phyloP scores from a whole-genome alignment of 495 filamentous ascomycete genomes.

The Talaromyces proteolyticus region DNA sequence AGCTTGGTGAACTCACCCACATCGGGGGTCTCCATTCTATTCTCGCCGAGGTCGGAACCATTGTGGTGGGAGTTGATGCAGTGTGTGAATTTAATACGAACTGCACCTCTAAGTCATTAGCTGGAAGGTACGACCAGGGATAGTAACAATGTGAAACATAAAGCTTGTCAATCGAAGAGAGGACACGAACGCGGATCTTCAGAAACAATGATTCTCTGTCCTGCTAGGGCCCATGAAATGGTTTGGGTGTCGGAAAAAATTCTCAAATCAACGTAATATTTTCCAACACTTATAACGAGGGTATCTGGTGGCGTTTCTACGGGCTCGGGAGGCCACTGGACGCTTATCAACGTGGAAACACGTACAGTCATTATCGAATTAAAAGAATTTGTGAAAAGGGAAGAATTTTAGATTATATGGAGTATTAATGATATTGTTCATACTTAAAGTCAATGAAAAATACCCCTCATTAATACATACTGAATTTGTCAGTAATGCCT shows the following conservation, averaged over 20 bases:
- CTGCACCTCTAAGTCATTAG: too few species aligned
- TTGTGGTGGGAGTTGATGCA: constrained; percentile 35
- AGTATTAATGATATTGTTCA: too few species aligned
- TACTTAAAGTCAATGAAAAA: neutral
- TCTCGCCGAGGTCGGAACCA: too few species aligned
- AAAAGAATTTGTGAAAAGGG: too few species aligned
- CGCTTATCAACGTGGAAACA: neutral
- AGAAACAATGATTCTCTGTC: neutral
- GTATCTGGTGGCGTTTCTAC: neutral
- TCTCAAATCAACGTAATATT: constrained; percentile 1
- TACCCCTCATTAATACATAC: neutral
- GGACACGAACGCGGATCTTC: neutral
- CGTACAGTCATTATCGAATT: neutral
- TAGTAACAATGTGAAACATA: too few species aligned
- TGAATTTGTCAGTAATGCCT: neutral
- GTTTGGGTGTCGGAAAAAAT: neutral
- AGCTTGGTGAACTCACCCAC: constrained; percentile 29
- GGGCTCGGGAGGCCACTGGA: neutral
- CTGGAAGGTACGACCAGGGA: too few species aligned
- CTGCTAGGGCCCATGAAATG: neutral
- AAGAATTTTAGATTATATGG: too few species aligned
- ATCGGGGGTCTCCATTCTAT: constrained; percentile 22
- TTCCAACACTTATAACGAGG: neutral
- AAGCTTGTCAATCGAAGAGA: neutral
- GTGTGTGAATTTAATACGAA: constrained; percentile 24